A percentile compares a stretch with the other conserved stretches of the same genome.
Conservation (phyloP, 2,329 filamentous ascomycete species). For the Ambrosiella xylebori region DNA sequence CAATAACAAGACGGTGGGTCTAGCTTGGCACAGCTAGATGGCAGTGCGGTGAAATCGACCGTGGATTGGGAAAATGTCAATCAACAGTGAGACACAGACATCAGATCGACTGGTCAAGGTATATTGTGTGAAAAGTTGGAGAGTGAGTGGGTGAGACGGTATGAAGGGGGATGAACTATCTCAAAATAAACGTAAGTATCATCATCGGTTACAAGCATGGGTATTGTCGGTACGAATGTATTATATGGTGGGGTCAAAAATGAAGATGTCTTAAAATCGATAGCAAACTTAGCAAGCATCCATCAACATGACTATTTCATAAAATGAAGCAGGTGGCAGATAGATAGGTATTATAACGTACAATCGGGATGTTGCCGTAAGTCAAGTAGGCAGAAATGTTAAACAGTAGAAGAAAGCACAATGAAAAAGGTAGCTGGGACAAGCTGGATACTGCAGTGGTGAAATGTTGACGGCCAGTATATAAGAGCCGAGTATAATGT, state of each 20-base stretch:
- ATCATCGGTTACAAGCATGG: neutral
- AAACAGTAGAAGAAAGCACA: too few relatives aligned
- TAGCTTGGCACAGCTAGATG: constrained; percentile 12
- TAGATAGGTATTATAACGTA: too few relatives aligned
- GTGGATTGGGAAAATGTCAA: neutral
- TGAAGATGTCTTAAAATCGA: neutral
- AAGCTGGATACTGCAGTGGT: too few relatives aligned
- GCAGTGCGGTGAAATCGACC: constrained; percentile 3
- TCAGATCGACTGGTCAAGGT: neutral
- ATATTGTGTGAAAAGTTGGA: neutral
- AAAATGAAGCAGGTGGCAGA: too few relatives aligned
- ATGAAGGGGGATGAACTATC: neutral
- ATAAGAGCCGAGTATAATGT: too few relatives aligned
- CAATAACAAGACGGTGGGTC: constrained; percentile 7
- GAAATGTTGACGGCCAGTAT: too few relatives aligned
- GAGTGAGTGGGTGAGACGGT: neutral
- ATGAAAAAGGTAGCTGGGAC: too few relatives aligned
- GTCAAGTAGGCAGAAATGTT: too few relatives aligned
- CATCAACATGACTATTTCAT: too few relatives aligned
- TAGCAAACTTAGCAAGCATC: too few relatives aligned
- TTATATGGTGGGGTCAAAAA: neutral
- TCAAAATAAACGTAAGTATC: neutral
- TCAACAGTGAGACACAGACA: constrained; percentile 4
- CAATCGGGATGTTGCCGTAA: too few relatives aligned
- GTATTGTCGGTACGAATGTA: neutral